A percentile compares a stretch with the other conserved stretches of the same genome.
phyloP scores from a whole-genome alignment of 2,329 filamentous ascomycete genomes.

The Monosporascus sp. region DNA sequence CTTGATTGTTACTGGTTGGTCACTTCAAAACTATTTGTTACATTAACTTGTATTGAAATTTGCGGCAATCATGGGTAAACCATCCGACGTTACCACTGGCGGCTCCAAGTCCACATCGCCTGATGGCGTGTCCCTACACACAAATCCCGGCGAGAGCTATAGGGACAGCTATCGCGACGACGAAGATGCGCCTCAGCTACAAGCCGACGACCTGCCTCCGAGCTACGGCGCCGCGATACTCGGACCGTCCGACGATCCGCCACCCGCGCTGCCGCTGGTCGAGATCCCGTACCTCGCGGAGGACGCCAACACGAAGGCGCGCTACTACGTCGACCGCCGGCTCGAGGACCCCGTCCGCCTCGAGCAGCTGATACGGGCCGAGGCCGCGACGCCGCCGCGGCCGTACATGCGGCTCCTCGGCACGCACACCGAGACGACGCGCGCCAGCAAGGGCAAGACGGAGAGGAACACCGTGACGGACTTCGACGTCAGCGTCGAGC shows the following conservation, averaged over 20 bases:
- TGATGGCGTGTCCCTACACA: neutral
- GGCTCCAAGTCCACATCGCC: neutral
- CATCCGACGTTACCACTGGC: neutral
- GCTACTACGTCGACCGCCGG: conserved; percentile 39
- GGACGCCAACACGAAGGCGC: conserved; percentile 29
- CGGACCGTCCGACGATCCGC: neutral
- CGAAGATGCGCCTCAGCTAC: neutral
- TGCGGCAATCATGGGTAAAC: neutral
- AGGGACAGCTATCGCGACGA: neutral
- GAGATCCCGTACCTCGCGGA: conserved; percentile 13
- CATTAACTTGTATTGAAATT: too few species aligned
- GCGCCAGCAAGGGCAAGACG: conserved; percentile 40
- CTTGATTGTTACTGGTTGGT: too few species aligned
- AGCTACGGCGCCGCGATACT: neutral
- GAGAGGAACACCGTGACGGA: conserved; percentile 46
- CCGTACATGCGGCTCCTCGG: conserved; percentile 49
- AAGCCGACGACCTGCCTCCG: neutral
- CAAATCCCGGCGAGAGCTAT: neutral
- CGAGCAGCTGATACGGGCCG: conserved; percentile 37
- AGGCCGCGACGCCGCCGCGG: conserved; percentile 47
- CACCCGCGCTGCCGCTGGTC: neutral
- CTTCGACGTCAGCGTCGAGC: conserved; percentile 55
- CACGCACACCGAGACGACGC: conserved; percentile 42
- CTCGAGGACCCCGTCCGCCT: conserved; percentile 43
- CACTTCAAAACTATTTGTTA: too few species aligned